These are phyloP conservation scores for Colletotrichum sp. DNA, from an alignment of 2,329 filamentous ascomycete species.

Conservation along the genomic window DNA sequence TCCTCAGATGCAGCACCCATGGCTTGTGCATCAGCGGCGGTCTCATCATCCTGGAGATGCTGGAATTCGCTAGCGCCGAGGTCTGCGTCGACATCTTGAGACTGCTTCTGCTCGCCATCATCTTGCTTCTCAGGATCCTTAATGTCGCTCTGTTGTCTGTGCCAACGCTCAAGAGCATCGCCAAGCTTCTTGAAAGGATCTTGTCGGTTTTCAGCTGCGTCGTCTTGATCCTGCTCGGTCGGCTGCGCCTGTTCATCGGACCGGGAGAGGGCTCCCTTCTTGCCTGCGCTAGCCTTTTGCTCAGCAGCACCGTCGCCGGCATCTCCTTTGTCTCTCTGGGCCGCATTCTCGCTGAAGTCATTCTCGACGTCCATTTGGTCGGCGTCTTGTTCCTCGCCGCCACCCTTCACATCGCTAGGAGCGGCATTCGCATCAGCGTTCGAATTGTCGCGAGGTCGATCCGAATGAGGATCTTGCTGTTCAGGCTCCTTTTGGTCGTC, in stretches of 20 bases:
- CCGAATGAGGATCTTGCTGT: slow-evolving; percentile 29
- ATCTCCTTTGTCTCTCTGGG: slow-evolving; percentile 70
- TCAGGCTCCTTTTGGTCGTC: slow-evolving; percentile 49
- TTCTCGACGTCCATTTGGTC: slow-evolving; percentile 68
- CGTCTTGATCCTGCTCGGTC: slow-evolving; percentile 48
- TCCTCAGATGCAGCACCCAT: slow-evolving; percentile 89
- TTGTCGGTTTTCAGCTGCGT: slow-evolving; percentile 47
- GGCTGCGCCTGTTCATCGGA: slow-evolving; percentile 49
- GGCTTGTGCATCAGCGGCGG: slow-evolving; percentile 85
- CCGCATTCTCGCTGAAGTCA: slow-evolving; percentile 61
- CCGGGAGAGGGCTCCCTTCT: slow-evolving; percentile 61
- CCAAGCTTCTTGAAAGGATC: slow-evolving; percentile 94
- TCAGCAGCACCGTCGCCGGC: slow-evolving; percentile 69
- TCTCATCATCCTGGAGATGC: slow-evolving; percentile 85
- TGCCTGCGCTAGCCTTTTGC: slow-evolving; percentile 66
- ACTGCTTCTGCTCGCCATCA: slow-evolving; percentile 56
- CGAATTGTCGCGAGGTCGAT: slow-evolving; percentile 47
- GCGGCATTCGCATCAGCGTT: slow-evolving; percentile 62
- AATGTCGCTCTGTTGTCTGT: slow-evolving; percentile 87
- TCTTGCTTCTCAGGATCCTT: slow-evolving; percentile 61
- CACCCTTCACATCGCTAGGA: slow-evolving; percentile 67
- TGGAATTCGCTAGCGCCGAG: slow-evolving; percentile 87
- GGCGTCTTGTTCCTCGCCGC: slow-evolving; percentile 69
- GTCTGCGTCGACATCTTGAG: slow-evolving; percentile 65
- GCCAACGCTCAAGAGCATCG: slow-evolving; percentile 91